Evolutionary conservation across 2,329 filamentous ascomycete species (phyloP).

Genomic region (Aspergillus sergii): DNA sequence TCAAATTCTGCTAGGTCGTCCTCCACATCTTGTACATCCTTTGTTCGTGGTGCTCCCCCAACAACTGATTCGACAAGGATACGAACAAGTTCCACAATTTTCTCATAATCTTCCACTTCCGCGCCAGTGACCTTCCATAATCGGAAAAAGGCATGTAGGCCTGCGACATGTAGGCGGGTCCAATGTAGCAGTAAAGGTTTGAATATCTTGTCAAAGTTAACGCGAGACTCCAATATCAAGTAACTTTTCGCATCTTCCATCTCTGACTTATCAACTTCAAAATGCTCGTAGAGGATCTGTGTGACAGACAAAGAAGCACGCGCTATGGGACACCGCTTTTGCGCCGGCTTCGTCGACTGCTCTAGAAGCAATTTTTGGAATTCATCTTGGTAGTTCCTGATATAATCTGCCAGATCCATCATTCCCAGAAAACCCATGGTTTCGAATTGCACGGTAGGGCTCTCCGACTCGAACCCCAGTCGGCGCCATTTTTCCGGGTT

Average conservation of each 20-base stretch:
- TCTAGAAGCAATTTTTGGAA: constrained; percentile 92
- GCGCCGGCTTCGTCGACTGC: constrained; percentile 72
- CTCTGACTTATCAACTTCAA: constrained; percentile 85
- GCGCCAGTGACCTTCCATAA: constrained; percentile 91
- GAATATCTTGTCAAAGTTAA: constrained; percentile 84
- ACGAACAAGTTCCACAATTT: constrained; percentile 86
- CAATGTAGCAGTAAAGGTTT: constrained; percentile 87
- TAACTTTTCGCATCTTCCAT: constrained; percentile 77
- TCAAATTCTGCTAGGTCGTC: constrained; percentile 87
- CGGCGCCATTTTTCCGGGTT: constrained; percentile 92
- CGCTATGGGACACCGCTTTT: constrained; percentile 82
- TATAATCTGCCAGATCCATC: constrained; percentile 96
- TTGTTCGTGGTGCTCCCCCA: constrained; percentile 76
- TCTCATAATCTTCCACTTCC: constrained; percentile 83
- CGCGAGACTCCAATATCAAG: constrained; percentile 70
- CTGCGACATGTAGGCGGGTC: constrained; percentile 84
- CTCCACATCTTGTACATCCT: constrained; percentile 83
- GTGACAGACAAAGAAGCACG: constrained; percentile 85
- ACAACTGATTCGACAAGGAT: constrained; percentile 90
- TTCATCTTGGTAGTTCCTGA: constrained; percentile 85
- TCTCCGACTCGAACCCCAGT: constrained; percentile 89
- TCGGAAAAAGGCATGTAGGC: constrained; percentile 83
- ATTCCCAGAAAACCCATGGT: constrained; percentile 86
- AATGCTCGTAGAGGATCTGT: constrained; percentile 88
- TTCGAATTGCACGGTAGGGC: constrained; percentile 82